These are phyloP conservation scores for Bipolaris zeicola DNA, from an alignment of 2,329 filamentous ascomycete species.

Conservation along the genomic window DNA sequence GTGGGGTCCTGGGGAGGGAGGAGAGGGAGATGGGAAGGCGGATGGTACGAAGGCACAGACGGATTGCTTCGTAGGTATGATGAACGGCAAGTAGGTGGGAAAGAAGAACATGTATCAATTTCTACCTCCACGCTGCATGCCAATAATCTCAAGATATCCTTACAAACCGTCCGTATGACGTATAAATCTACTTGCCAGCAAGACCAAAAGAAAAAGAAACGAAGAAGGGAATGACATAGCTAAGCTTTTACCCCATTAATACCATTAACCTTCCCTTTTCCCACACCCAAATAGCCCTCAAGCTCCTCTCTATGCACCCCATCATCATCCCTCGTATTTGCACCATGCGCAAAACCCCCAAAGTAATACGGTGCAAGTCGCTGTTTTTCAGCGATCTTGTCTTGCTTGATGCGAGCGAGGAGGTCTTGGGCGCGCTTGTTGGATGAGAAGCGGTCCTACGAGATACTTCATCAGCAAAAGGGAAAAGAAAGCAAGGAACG, in stretches of 20 bases:
- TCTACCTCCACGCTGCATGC: too few species aligned
- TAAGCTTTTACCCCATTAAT: constrained; percentile 9
- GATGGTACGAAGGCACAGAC: too few species aligned
- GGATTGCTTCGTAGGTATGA: too few species aligned
- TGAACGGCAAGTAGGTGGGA: too few species aligned
- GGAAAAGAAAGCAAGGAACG: too few species aligned
- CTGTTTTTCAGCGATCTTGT: constrained; percentile 40
- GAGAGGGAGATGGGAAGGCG: too few species aligned
- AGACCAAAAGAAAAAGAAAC: not conserved
- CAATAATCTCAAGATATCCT: not conserved
- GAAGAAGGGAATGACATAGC: not conserved
- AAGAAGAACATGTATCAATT: too few species aligned
- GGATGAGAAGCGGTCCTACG: constrained; percentile 44
- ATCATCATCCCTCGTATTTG: constrained; percentile 35
- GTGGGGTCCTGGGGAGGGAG: too few species aligned
- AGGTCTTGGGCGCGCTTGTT: constrained; percentile 45
- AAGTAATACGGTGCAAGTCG: constrained; percentile 45
- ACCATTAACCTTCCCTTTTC: constrained; percentile 17
- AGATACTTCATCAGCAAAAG: too few species aligned
- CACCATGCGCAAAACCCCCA: constrained; percentile 41
- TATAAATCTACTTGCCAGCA: too few species aligned
- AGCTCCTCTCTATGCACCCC: constrained; percentile 41
- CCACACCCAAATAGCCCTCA: constrained; percentile 23
- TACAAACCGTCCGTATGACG: too few species aligned
- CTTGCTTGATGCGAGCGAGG: constrained; percentile 37